Percentiles rank a stretch among this genome's conserved stretches.
These are phyloP conservation scores for Toxicodendron radicans DNA, from an alignment of 345 rosid genomes.

Conservation along the genomic window DNA sequence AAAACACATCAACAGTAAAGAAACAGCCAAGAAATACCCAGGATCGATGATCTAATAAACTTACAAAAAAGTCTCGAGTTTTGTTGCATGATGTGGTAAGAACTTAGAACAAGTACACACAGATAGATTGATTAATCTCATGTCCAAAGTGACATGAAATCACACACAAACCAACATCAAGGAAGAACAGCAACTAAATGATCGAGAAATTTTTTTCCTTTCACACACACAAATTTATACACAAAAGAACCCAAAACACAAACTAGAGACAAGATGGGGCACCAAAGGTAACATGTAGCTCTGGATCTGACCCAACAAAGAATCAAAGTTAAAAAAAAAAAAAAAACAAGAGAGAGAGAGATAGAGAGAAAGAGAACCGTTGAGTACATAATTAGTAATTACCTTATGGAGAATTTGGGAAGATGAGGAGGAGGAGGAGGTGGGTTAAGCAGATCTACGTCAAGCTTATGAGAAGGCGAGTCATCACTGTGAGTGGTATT, in stretches of 20 bases:
- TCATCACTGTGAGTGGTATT: slow-evolving; percentile 32
- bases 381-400: slow-evolving; percentile 13
- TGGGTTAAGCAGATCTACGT: slow-evolving; percentile 46
- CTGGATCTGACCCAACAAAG: slow-evolving; percentile 57
- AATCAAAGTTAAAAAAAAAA: background rate
- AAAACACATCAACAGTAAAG: slow-evolving; percentile 22
- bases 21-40: slow-evolving; percentile 32
- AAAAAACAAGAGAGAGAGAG: background rate
- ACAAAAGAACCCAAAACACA: slow-evolving; percentile 18
- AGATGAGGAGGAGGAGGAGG: slow-evolving; percentile 25
- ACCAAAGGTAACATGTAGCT: slow-evolving; percentile 26
- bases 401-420: slow-evolving; percentile 88
- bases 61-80: slow-evolving; percentile 12
- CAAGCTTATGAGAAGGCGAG: slow-evolving; percentile 41
- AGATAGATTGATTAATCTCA: background rate
- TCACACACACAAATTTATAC: background rate
- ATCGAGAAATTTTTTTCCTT: slow-evolving; percentile 3
- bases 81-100: slow-evolving; percentile 17
- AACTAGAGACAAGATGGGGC: slow-evolving; percentile 30
- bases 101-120: slow-evolving; percentile 14
- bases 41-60: slow-evolving; percentile 26
- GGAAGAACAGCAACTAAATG: slow-evolving; percentile 13
- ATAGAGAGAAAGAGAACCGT: slow-evolving; percentile 1
- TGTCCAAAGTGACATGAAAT: slow-evolving; percentile 37
- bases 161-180: slow-evolving; percentile 27